phyloP scores from a whole-genome alignment of 768 basidiomycete species.

The Psilocybe tampanensis region DNA sequence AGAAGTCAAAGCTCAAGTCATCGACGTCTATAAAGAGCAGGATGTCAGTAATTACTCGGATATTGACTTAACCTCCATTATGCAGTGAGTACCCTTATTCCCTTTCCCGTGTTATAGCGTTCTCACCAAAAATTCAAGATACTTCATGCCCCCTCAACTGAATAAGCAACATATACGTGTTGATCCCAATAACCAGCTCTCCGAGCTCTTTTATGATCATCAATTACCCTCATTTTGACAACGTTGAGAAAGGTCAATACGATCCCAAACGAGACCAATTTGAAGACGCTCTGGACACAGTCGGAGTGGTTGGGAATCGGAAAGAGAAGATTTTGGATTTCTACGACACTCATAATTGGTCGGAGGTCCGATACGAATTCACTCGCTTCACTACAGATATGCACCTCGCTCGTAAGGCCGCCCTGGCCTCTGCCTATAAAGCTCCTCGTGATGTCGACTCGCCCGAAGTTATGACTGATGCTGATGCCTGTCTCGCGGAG shows the following conservation, averaged over 20 bases:
- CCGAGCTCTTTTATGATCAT: conserved; percentile 14
- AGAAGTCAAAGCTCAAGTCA: conserved; percentile 11
- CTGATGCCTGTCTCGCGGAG: background rate
- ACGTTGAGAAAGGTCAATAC: background rate
- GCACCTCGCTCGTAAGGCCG: conserved; percentile 6
- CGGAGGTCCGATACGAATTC: conserved; percentile 9
- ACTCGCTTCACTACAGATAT: conserved; percentile 5
- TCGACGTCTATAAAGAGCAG: conserved; percentile 10
- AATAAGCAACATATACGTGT: conserved; percentile 12
- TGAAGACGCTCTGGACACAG: conserved; percentile 2
- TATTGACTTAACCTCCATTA: conserved; percentile 17
- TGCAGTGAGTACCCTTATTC: conserved; percentile 15
- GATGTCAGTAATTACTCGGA: conserved; percentile 17
- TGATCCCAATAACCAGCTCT: conserved; percentile 17
- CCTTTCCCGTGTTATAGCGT: background rate
- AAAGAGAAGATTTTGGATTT: background rate
- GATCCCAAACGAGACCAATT: background rate
- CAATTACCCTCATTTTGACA: conserved; percentile 17
- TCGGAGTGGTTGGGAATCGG: conserved; percentile 2
- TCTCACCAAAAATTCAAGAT: conserved; percentile 9
- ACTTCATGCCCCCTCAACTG: conserved; percentile 20
- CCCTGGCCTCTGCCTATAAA: background rate
- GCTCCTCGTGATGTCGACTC: background rate
- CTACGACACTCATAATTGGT: conserved; percentile 6
- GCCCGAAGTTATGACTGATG: background rate